Evolutionary conservation across 192 early-diverging fungal species (phyloP).

Genomic region (Coemansia sp.): DNA sequence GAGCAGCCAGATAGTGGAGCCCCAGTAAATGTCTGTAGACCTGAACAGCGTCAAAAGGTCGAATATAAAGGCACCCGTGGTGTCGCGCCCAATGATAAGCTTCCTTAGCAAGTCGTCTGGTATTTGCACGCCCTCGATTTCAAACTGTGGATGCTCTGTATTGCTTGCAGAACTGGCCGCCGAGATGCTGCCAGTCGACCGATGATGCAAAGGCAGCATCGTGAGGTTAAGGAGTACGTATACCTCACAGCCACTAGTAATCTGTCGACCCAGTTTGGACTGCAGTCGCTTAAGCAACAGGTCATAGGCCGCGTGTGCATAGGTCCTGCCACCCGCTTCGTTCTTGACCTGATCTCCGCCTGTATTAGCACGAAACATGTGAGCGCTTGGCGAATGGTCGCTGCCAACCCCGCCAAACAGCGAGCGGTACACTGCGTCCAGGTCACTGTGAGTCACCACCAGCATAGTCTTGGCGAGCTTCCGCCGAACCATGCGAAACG

Average conservation of each 20-base stretch:
- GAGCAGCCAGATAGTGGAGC: conserved; percentile 20
- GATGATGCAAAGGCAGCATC: neutral
- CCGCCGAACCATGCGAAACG: conserved; percentile 15
- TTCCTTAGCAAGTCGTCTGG: neutral
- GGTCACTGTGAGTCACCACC: conserved; percentile 4
- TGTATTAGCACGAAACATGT: neutral
- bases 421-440: conserved; percentile 16
- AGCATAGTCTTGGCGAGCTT: conserved; percentile 7
- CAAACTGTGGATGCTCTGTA: neutral
- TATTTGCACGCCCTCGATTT: conserved; percentile 3
- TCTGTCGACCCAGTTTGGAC: conserved; percentile 20
- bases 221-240: conserved; percentile 21
- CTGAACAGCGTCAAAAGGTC: neutral
- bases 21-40: conserved; percentile 29
- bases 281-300: conserved; percentile 19
- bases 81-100: neutral
- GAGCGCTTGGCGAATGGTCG: neutral
- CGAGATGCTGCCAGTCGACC: neutral
- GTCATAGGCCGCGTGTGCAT: conserved; percentile 13
- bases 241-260: neutral
- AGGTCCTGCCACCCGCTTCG: neutral
- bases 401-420: conserved; percentile 8
- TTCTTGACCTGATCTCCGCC: neutral
- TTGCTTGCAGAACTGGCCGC: neutral
- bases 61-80: neutral